Conservation (phyloP, 345 rosid genomes). For the Eutrema yunnanense region DNA sequence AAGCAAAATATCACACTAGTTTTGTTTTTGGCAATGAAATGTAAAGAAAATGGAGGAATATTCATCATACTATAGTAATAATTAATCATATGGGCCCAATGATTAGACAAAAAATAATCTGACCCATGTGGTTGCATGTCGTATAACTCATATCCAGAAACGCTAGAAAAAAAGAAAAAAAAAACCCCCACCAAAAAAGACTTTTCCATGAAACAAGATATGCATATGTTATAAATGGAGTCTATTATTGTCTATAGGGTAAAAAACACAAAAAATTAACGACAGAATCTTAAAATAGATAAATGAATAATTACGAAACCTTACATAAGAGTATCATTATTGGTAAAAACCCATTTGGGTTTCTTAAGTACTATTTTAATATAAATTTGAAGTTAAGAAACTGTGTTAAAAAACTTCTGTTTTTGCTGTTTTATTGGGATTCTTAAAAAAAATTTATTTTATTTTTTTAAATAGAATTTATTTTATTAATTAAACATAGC, state of each 20-base stretch:
- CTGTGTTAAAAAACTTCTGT: too few relatives aligned
- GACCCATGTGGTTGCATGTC: constrained; percentile 17
- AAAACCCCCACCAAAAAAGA: not conserved
- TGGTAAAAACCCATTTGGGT: too few relatives aligned
- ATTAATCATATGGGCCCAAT: constrained; percentile 15
- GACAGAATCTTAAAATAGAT: too few relatives aligned
- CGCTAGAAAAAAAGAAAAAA: not conserved
- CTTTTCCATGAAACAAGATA: not conserved
- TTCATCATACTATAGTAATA: not conserved
- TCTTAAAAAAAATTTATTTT: too few relatives aligned
- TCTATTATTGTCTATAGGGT: not conserved
- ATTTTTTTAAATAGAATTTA: too few relatives aligned
- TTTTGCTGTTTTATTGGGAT: too few relatives aligned
- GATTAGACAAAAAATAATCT: constrained; percentile 16
- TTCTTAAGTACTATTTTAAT: too few relatives aligned
- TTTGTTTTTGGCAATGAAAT: not conserved
- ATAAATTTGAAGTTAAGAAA: too few relatives aligned
- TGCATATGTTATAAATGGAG: not conserved
- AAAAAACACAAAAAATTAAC: not conserved
- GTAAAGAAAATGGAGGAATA: not conserved
- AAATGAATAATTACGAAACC: too few relatives aligned
- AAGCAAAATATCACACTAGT: not conserved
- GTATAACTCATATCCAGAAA: constrained; percentile 23
- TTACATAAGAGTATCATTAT: too few relatives aligned
- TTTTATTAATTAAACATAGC: too few relatives aligned